Base-by-base conservation (phyloP, 768 basidiomycete species). In the Boletus tylopilopsis region DNA sequence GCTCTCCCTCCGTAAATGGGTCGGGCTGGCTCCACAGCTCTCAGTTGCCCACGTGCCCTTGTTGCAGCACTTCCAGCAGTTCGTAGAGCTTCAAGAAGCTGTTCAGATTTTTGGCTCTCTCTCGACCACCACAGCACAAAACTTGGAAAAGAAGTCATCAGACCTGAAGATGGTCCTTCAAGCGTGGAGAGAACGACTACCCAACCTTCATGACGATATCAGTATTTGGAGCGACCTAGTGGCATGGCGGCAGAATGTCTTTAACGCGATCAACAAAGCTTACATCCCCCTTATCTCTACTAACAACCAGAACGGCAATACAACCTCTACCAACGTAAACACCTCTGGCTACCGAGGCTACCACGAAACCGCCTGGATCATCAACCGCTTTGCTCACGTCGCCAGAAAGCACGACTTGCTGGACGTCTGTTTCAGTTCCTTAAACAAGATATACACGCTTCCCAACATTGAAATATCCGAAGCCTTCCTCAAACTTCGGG, bases 381-480 rank as follows among this genome's bases (percentile, higher is more conserved):
- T 98, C 74, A 99, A 99, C 66, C 87, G 96, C 15, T 98, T 99
- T 63, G 96, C 96, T 9, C 95, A 99, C 70, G 94, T 97, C 47
- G 96, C 96, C 19, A 80, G 96, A 50, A 95, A 98, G 70, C 96
- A 99, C 63, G 90, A 94, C 53, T 78, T 99, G 7, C 77, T 94
- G 38, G 96, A 99, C 41, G 96, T 96, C 34, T 98, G 96, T 73
- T 92, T 91, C 71, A 90, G 80, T 6, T 89, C 90, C 2, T 76
- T 99, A 61, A 94, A 88, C 68, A 97, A 94, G 72, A 99, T 99
- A 56, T 99, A 99, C 69, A 94, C 93, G 0, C 76, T 99, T 18
- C 96, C 96, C 19, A 99, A 99, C 66, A 99, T 99, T 69, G 96
- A 99, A 71, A 99, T 99, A 53, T 95, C 96, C 3, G 96, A 99